phyloP scores from a whole-genome alignment of 2,329 filamentous ascomycete species.

The Hyphodiscus sp. region DNA sequence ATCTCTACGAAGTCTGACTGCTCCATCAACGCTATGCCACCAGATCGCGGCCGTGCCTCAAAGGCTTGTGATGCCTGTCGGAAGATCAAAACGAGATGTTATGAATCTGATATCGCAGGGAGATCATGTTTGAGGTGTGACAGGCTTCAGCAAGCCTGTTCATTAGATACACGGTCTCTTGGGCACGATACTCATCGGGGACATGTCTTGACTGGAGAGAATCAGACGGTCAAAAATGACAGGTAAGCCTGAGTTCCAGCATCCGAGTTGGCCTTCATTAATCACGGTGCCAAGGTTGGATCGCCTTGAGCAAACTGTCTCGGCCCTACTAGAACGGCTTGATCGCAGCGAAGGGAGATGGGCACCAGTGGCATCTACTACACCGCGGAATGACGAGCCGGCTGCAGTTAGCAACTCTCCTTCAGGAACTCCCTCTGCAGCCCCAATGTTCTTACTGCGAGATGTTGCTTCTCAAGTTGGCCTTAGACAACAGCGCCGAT shows the following conservation, averaged over 20 bases:
- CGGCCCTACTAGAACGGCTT: conserved; percentile 7
- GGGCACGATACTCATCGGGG: neutral
- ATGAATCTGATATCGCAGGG: conserved; percentile 28
- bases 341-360: neutral
- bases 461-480: conserved; percentile 28
- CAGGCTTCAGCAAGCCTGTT: conserved; percentile 32
- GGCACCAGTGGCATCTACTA: neutral
- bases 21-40: conserved; percentile 7
- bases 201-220: too few relatives aligned
- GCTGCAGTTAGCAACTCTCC: neutral
- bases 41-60: conserved; percentile 10
- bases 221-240: too few relatives aligned
- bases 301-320: conserved; percentile 11
- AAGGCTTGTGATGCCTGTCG: conserved; percentile 34
- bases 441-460: conserved; percentile 30
- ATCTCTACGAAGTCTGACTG: too few relatives aligned
- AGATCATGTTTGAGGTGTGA: conserved; percentile 34
- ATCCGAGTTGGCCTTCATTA: neutral
- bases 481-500: conserved; percentile 5
- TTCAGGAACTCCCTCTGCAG: conserved; percentile 9
- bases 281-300: conserved; percentile 5
- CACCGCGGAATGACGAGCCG: conserved; percentile 1
- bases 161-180: conserved; percentile 17
- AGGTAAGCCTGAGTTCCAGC: too few relatives aligned
- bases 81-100: conserved; percentile 37